Conservation (phyloP, 306 rosid genomes). For the Corylus heterophylla region DNA sequence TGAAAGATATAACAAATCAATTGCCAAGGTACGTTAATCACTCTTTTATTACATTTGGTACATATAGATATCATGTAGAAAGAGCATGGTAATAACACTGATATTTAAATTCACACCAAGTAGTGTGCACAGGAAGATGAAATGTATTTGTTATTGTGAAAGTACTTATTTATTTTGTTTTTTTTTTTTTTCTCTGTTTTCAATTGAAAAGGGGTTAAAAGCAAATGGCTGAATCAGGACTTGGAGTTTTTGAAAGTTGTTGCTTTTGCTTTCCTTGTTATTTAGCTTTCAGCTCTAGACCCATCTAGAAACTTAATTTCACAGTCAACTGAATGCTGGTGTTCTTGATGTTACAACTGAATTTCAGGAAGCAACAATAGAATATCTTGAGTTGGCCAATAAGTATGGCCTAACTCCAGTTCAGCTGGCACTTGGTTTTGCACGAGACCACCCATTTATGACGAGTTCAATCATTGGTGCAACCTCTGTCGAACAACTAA, state of each 20-base stretch:
- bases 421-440: conserved; percentile 85
- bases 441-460: conserved; percentile 82
- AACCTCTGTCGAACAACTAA: conserved; percentile 78
- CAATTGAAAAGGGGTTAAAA: neutral
- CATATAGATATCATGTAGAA: conserved; percentile 2
- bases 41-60: neutral
- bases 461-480: conserved; percentile 91
- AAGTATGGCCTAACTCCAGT: conserved; percentile 71
- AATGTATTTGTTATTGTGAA: neutral
- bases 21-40: conserved; percentile 55
- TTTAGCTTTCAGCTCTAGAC: neutral
- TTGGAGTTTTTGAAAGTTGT: neutral
- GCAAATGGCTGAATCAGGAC: neutral
- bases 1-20: conserved; percentile 82
- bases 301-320: neutral
- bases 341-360: conserved; percentile 3
- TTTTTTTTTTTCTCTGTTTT: neutral
- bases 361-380: conserved; percentile 71
- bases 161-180: neutral
- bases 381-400: conserved; percentile 66
- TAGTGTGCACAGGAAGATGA: neutral
- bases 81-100: conserved; percentile 5
- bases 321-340: conserved; percentile 3
- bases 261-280: neutral
- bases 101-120: neutral